phyloP scores from a whole-genome alignment of 1,139 yeast genomes.

The Barnettozyma hawaiiensis region DNA sequence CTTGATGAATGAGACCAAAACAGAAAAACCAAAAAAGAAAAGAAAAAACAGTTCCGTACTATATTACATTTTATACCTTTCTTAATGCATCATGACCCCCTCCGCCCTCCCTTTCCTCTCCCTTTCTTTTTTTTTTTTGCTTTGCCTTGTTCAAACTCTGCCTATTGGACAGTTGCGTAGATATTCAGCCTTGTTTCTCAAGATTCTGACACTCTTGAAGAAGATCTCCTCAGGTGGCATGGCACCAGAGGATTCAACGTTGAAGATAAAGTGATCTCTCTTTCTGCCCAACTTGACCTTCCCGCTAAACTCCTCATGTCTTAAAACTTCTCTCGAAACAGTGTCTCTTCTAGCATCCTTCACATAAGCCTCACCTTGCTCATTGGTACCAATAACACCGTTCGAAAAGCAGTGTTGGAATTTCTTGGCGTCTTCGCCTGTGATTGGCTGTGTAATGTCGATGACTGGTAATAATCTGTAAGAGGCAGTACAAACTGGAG shows the following conservation, averaged over 20 bases:
- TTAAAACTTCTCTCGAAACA: conserved; percentile 90
- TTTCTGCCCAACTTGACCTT: conserved; percentile 87
- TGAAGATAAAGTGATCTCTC: conserved; percentile 90
- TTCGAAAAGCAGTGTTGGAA: conserved; percentile 89
- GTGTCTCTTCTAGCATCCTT: conserved; percentile 91
- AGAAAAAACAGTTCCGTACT: not conserved
- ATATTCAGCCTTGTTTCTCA: conserved; percentile 81
- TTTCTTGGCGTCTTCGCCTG: conserved; percentile 69
- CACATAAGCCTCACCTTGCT: conserved; percentile 68
- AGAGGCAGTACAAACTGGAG: conserved; percentile 97
- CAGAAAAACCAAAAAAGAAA: not conserved
- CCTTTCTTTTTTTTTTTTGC: no score
- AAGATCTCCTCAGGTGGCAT: conserved; percentile 96
- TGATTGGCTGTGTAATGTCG: conserved; percentile 67
- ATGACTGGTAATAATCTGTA: conserved; percentile 92
- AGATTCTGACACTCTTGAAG: conserved; percentile 77
- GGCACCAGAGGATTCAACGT: conserved; percentile 92
- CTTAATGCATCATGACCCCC: conserved; percentile 6
- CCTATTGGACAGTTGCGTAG: conserved; percentile 74
- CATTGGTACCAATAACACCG: conserved; percentile 80
- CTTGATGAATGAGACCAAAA: not conserved
- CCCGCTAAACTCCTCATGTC: conserved; percentile 86
- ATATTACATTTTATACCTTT: conserved; percentile 5
- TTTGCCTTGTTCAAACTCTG: conserved; percentile 23
- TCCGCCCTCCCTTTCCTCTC: no score